Evolutionary conservation across 2,329 filamentous ascomycete genomes (phyloP), one percentile per base, ranked within the genome.

Genomic region (Diaporthe sp.): DNA sequence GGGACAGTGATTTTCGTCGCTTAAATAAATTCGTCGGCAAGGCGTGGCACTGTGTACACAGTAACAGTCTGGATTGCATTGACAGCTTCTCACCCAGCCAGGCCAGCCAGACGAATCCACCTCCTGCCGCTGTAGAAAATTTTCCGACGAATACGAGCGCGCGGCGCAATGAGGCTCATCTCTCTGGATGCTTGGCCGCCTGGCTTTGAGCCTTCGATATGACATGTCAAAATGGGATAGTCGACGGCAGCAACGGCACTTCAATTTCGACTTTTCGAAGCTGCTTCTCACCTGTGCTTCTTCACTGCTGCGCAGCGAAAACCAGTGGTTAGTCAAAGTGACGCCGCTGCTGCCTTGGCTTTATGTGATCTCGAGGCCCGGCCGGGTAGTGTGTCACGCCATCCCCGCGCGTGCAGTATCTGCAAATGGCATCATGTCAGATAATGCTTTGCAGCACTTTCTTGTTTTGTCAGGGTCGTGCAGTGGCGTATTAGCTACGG

Each of bases 1-100:
- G 72, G 62, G 51, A 74, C 62, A 60, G 55, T 70, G 62, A 60
- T 58, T 61, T 60, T 68, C 62, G 61, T 71, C 62, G 72, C 53
- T 44, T 28, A 72, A 61, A 61, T 53, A 51, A 61, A 28, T 12
- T 53, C 44, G 42, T 39, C 28, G 13, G 22, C 42, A 31, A n/a
- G 42, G 28, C 37, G 7, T 51, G 55, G 39, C 61, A 53, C 58
- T 65, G 71, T 68, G 49, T 65, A 25, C 60, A 65, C 60, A 46
- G 39, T 39, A 46, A 51, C 39, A 60, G 28, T 72, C 37, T 58
- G 19, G 53, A 46, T 60, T 46, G 68, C 37, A 25, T 60, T 58
- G 53, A 71, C 68, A 71, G 68, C 68, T 71, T 58, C 53, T 46
- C 55, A 37, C 37, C 67, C 62, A 34, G 44, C 46, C 10, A 68